Evolutionary conservation across 768 basidiomycete genomes (phyloP).

Genomic region (Omphalotus guepiniiformis): DNA sequence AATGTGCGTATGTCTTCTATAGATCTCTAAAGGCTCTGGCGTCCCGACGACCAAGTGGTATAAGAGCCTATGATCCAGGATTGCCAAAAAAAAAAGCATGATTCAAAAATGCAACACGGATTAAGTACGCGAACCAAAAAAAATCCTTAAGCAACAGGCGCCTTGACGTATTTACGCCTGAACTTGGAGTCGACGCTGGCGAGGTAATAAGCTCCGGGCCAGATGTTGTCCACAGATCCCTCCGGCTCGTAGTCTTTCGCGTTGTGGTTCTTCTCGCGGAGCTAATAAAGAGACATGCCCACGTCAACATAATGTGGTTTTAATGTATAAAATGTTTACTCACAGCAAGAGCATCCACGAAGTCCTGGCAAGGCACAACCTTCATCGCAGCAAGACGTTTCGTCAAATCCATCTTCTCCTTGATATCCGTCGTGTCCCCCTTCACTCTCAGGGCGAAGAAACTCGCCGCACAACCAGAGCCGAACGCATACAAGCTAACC

Average conservation of each 20-base stretch:
- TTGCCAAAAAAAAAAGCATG: background rate
- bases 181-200: conserved; percentile 86
- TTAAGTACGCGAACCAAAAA: background rate
- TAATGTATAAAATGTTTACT: conserved; percentile 24
- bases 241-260: conserved; percentile 78
- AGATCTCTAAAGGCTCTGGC: too few species aligned
- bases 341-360: conserved; percentile 78
- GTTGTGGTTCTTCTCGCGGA: conserved; percentile 97
- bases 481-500: conserved; percentile 93
- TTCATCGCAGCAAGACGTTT: conserved; percentile 79
- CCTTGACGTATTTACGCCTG: conserved; percentile 78
- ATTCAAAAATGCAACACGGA: background rate
- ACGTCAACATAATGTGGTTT: background rate
- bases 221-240: conserved; percentile 88
- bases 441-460: conserved; percentile 88
- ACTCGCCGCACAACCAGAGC: conserved; percentile 89
- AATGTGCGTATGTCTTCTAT: background rate
- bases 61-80: too few species aligned
- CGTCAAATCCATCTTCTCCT: conserved; percentile 75
- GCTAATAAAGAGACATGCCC: conserved; percentile 36
- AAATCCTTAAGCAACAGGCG: conserved; percentile 33
- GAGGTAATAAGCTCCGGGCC: conserved; percentile 93
- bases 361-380: conserved; percentile 89
- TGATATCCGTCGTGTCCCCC: conserved; percentile 83
- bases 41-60: too few species aligned